Evolutionary conservation across 2,329 filamentous ascomycete species (phyloP).

Genomic region (Ilyonectria sp.): DNA sequence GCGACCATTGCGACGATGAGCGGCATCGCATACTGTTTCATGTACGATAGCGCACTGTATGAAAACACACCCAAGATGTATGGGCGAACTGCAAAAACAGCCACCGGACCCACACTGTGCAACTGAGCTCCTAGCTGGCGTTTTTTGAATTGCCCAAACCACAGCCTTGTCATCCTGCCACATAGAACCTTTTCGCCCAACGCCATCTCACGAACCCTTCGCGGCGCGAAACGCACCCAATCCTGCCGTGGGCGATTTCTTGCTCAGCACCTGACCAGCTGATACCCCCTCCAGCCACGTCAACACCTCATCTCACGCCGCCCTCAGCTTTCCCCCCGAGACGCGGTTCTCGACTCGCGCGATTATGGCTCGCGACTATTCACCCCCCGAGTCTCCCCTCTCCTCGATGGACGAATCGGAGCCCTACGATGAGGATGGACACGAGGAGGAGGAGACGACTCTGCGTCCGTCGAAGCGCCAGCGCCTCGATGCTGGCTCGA

Average conservation of each 20-base stretch:
- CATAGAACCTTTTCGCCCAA: slow-evolving; percentile 25
- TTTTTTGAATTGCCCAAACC: slow-evolving; percentile 40
- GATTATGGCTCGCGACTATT: slow-evolving; percentile 55
- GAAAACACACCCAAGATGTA: not conserved
- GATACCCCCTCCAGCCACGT: not conserved
- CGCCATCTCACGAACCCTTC: slow-evolving; percentile 17
- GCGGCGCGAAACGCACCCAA: slow-evolving; percentile 10
- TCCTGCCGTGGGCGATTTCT: not conserved
- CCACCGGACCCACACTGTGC: slow-evolving; percentile 40
- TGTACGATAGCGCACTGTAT: slow-evolving; percentile 37
- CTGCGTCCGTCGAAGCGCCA: slow-evolving; percentile 64
- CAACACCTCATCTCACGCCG: slow-evolving; percentile 20
- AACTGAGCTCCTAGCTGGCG: slow-evolving; percentile 44
- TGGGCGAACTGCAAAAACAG: not conserved
- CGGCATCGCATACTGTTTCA: slow-evolving; percentile 39
- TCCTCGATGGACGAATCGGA: slow-evolving; percentile 64
- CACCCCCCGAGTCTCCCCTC: slow-evolving; percentile 62
- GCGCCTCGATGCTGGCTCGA: slow-evolving; percentile 61
- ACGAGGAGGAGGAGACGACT: slow-evolving; percentile 59
- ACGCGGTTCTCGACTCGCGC: slow-evolving; percentile 46
- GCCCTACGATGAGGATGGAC: slow-evolving; percentile 62
- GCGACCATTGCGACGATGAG: slow-evolving; percentile 21
- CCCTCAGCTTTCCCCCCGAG: slow-evolving; percentile 27
- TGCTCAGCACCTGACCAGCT: not conserved
- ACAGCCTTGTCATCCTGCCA: slow-evolving; percentile 29